Conservation (phyloP, 768 basidiomycete genomes). For the Austroboletus eburneus region DNA sequence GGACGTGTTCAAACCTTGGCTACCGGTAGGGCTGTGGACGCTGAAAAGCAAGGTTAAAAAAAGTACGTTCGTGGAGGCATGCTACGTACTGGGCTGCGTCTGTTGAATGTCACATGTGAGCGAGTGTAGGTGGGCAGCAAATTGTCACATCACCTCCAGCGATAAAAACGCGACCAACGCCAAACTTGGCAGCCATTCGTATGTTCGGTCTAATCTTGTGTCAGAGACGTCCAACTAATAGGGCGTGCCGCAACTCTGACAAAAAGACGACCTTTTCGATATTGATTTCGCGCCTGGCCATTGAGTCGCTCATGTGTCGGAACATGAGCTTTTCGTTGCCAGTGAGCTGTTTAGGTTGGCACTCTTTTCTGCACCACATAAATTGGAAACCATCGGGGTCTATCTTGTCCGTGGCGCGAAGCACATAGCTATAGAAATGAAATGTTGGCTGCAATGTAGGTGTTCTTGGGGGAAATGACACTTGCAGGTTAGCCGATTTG, state of each 20-base stretch:
- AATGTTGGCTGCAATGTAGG: background rate
- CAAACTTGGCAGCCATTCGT: background rate
- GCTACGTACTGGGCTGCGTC: no score
- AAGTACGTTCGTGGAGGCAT: background rate
- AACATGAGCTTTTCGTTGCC: constrained; percentile 22
- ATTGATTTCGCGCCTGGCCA: constrained; percentile 25
- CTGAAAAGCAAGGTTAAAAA: constrained; percentile 3
- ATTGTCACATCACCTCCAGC: no score
- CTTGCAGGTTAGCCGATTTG: background rate
- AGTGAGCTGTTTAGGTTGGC: constrained; percentile 9
- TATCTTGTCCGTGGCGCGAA: constrained; percentile 3
- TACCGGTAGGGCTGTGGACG: constrained; percentile 22
- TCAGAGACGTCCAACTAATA: background rate
- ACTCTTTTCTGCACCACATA: background rate
- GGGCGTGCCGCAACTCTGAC: constrained; percentile 22
- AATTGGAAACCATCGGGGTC: constrained; percentile 14
- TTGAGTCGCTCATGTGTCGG: constrained; percentile 21
- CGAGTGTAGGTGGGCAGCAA: no score
- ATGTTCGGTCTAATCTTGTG: background rate
- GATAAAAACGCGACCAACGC: background rate
- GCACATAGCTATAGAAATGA: background rate
- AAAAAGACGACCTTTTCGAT: constrained; percentile 25
- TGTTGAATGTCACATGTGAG: no score
- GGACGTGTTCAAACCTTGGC: constrained; percentile 34
- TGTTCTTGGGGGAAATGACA: no score